Conservation (phyloP, 2,329 filamentous ascomycete genomes). For the Paecilomyces formosus region DNA sequence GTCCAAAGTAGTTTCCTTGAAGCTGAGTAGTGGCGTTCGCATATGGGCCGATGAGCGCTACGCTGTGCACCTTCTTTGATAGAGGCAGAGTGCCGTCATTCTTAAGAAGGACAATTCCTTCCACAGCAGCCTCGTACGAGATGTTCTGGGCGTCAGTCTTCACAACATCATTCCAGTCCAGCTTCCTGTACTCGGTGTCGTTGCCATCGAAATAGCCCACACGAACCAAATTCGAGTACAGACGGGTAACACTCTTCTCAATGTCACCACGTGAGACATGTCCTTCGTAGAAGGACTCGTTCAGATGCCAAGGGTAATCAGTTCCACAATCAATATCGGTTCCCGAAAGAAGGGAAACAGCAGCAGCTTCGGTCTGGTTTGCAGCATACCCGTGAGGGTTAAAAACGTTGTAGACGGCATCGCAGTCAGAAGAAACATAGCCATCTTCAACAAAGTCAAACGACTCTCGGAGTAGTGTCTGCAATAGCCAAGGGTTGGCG, state of each 20-base stretch:
- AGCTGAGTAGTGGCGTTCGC: conserved; percentile 51
- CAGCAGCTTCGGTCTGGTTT: conserved; percentile 40
- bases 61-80: conserved; percentile 24
- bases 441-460: conserved; percentile 57
- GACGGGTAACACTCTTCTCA: conserved; percentile 39
- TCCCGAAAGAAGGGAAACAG: conserved; percentile 43
- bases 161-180: conserved; percentile 51
- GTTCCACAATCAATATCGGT: conserved; percentile 49
- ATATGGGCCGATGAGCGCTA: conserved; percentile 54
- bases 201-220: conserved; percentile 48
- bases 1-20: conserved; percentile 53
- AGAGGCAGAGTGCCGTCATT: conserved; percentile 46
- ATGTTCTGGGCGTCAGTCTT: conserved; percentile 48
- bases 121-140: conserved; percentile 46
- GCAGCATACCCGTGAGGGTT: conserved; percentile 44
- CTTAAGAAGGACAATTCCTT: conserved; percentile 45
- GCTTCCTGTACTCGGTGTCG: conserved; percentile 39
- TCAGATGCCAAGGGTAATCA: conserved; percentile 40
- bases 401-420: conserved; percentile 54
- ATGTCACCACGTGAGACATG: conserved; percentile 40
- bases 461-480: conserved; percentile 56
- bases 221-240: conserved; percentile 44
- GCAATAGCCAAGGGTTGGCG: conserved; percentile 54
- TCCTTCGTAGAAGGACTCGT: conserved; percentile 36
- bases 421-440: conserved; percentile 60